phyloP scores from a whole-genome alignment of 208 protist genomes.

The Trypanosoma mega region DNA sequence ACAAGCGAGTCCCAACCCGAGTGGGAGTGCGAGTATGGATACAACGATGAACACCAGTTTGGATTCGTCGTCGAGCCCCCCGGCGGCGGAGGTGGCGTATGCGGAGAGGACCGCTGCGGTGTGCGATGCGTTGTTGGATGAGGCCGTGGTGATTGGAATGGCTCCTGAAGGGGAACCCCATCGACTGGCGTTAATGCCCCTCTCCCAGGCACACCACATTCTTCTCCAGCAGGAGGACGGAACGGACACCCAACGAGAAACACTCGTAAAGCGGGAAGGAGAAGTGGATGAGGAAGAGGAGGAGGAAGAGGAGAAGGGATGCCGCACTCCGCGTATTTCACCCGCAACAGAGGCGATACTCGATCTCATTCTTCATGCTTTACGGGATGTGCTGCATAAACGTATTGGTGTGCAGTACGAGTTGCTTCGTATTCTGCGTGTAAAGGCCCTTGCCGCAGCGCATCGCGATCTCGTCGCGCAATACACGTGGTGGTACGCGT shows the following conservation, averaged over 20 bases:
- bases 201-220: conserved; percentile 38
- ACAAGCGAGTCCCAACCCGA: too few species aligned
- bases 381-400: conserved; percentile 53
- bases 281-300: conserved; percentile 4
- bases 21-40: too few species aligned
- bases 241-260: not conserved
- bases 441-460: conserved; percentile 38
- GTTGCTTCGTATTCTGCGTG: conserved; percentile 55
- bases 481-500: conserved; percentile 60
- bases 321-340: not conserved
- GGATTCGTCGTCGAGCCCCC: too few species aligned
- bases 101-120: not conserved
- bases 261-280: not conserved
- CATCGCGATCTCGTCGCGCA: conserved; percentile 37
- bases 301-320: not conserved
- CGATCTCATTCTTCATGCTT: conserved; percentile 36
- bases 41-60: too few species aligned
- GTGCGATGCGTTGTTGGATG: conserved; percentile 55
- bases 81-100: not conserved
- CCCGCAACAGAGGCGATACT: conserved; percentile 35
- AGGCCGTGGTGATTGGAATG: conserved; percentile 51
- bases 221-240: conserved; percentile 11
- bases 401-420: conserved; percentile 75
- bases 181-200: conserved; percentile 44
- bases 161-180: conserved; percentile 49